These are phyloP conservation scores for Mortierella sp. DNA, from an alignment of 371 early-diverging fungal genomes.

Conservation along the genomic window DNA sequence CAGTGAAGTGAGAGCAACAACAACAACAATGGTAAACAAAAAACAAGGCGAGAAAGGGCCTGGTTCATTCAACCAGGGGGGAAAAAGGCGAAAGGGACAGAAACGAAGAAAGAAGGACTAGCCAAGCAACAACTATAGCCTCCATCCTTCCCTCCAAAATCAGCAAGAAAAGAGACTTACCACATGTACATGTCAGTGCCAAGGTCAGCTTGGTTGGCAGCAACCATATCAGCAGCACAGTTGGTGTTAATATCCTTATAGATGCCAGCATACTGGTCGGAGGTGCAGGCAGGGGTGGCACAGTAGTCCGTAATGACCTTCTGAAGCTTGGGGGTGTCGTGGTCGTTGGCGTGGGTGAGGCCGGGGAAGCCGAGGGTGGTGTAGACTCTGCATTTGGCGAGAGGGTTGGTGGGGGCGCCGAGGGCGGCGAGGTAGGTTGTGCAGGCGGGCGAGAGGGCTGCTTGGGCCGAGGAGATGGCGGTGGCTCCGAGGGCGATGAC, in stretches of 20 bases:
- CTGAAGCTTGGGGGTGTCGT: constrained; percentile 46
- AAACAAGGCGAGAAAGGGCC: not conserved
- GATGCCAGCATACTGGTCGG: constrained; percentile 41
- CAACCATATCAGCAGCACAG: constrained; percentile 44
- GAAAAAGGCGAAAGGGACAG: not conserved
- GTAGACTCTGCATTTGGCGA: constrained; percentile 49
- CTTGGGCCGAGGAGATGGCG: constrained; percentile 34
- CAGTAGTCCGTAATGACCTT: constrained; percentile 27
- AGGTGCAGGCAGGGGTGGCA: constrained; percentile 47
- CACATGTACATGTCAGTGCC: constrained; percentile 43
- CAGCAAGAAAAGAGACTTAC: constrained; percentile 29
- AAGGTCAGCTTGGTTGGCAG: constrained; percentile 36
- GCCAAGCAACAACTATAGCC: too few species aligned
- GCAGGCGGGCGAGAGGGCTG: constrained; percentile 44
- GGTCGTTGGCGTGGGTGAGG: constrained; percentile 28
- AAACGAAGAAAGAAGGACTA: too few species aligned
- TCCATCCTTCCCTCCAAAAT: not conserved
- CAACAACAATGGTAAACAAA: not conserved
- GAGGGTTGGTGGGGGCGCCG: constrained; percentile 23
- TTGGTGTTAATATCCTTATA: constrained; percentile 38
- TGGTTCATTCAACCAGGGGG: not conserved
- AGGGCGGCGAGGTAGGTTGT: constrained; percentile 26
- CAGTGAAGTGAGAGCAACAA: not conserved
- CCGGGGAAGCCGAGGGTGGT: constrained; percentile 50
- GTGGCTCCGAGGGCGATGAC: constrained; percentile 32